Evolutionary conservation across 352 stramenopile species (phyloP).

Genomic region (Globisporangium spiculum): DNA sequence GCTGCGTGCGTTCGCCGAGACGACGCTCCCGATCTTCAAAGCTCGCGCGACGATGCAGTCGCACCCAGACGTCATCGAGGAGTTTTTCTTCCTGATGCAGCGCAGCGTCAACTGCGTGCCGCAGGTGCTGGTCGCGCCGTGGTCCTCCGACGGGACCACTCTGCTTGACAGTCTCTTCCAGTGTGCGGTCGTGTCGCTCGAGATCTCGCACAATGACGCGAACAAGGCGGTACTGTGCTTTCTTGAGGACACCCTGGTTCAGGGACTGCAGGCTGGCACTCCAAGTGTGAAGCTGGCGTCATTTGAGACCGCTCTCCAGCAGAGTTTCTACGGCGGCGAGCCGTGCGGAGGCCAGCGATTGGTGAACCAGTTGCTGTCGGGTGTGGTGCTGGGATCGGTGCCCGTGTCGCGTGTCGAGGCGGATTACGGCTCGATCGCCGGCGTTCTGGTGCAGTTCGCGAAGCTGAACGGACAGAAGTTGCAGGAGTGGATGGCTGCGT

Average conservation of each 20-base stretch:
- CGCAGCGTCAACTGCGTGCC: constrained; percentile 86
- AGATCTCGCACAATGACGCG: constrained; percentile 92
- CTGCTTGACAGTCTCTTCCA: constrained; percentile 83
- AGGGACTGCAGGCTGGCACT: constrained; percentile 19
- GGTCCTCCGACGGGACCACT: constrained; percentile 27
- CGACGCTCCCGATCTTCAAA: constrained; percentile 86
- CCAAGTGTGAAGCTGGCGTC: constrained; percentile 15
- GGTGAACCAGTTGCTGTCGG: constrained; percentile 55
- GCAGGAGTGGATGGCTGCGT: constrained; percentile 59
- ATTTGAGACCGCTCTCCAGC: constrained; percentile 24
- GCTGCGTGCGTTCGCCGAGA: constrained; percentile 60
- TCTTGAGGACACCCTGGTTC: constrained; percentile 63
- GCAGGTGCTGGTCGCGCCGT: constrained; percentile 49
- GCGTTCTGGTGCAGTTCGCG: constrained; percentile 67
- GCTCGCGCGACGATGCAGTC: constrained; percentile 47
- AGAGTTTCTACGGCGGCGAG: constrained; percentile 21
- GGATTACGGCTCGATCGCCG: constrained; percentile 74
- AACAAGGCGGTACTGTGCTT: constrained; percentile 94
- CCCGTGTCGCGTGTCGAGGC: constrained; percentile 67
- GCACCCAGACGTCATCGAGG: constrained; percentile 93
- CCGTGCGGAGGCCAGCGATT: constrained; percentile 43
- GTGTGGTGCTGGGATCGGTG: constrained; percentile 62
- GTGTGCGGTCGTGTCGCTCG: constrained; percentile 83
- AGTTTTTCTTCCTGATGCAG: constrained; percentile 95
- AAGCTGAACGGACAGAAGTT: constrained; percentile 59